These are phyloP conservation scores for Ceratobasidium sp. DNA, from an alignment of 1,284 basidiomycete genomes.

Conservation along the genomic window DNA sequence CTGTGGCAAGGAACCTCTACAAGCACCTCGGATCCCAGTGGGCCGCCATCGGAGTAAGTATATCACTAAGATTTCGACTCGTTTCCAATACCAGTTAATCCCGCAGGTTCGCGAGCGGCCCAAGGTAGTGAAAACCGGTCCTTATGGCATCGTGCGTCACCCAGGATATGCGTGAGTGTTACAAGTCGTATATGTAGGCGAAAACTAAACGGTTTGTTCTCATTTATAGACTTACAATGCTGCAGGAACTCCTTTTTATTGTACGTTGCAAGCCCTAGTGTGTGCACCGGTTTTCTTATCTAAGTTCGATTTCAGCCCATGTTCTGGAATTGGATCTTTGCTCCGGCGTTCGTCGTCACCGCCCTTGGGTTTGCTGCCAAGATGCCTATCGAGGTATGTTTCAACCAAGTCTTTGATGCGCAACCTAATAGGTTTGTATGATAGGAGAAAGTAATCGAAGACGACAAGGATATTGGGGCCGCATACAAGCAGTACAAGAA, in stretches of 20 bases:
- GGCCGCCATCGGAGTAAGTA: conserved; percentile 35
- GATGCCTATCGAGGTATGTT: conserved; percentile 39
- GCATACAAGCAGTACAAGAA: conserved; percentile 37
- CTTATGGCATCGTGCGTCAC: conserved; percentile 28
- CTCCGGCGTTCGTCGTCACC: conserved; percentile 3
- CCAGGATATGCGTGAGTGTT: conserved; percentile 23
- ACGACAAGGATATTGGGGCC: conserved; percentile 28
- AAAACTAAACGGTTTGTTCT: neutral
- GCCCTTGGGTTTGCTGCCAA: conserved; percentile 25
- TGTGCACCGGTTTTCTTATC: neutral
- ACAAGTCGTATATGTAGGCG: neutral
- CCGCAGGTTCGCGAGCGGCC: conserved; percentile 37
- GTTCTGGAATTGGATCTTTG: conserved; percentile 41
- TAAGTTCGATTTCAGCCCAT: neutral
- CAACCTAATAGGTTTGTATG: neutral
- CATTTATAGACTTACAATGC: conserved; percentile 7
- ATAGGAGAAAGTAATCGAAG: conserved; percentile 38
- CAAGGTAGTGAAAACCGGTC: conserved; percentile 40
- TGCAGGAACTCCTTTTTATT: neutral
- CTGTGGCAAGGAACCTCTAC: neutral
- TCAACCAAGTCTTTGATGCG: neutral
- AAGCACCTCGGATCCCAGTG: conserved; percentile 40
- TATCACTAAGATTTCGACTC: too few species aligned
- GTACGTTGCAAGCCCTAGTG: neutral
- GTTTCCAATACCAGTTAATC: neutral